Evolutionary conservation across 106 monocot species (phyloP), one percentile per base, ranked within the genome.

Genomic region (Hemerocallis citrina): DNA sequence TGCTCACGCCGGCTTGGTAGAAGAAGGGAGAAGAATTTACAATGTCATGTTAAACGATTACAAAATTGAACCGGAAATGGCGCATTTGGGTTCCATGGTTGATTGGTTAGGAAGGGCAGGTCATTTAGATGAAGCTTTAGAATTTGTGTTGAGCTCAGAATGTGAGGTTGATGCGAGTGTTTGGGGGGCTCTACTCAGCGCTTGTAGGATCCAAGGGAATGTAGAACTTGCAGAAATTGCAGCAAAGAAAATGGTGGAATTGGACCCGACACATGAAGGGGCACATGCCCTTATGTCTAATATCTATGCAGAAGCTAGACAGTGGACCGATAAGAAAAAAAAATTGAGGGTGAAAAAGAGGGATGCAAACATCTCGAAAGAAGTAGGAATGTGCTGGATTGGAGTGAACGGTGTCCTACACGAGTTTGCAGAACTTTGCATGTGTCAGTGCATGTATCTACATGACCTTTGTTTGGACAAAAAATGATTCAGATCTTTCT

Each of bases 21-120:
- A 83, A 0, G 77, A 88, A 71, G 88, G 83, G 7, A 57, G 70
- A 0, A n/a, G n/a, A 1, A 11, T 61, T 39, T 88, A 79, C 30
- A 21, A 55, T 52, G 51, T 57, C 7, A 83, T 88, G 83, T 48
- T 71, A 31, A 40, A 59, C 27, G 46, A 40, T 10, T 59, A 77
- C 52, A 38, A 59, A 25, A 44, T 89, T 23, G 72, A 68, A 30
- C 88, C 88, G 8, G 77, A 76, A 52, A 16, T 72, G 4, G 71
- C 79, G 39, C 83, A 84, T 12, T 84, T 68, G 48, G 77, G 77
- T 40, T 89, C 77, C 61, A 31, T 89, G 55, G 76, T 80, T 43
- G 83, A 89, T 45, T 74, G 83, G n/a, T 72, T 89, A 28, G 80
- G 77, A 7, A 59, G 80, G 40, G 73, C 76, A 14, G 83, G 88